These are phyloP conservation scores for Peniophora sp. DNA, from an alignment of 1,284 basidiomycete genomes.

Conservation along the genomic window DNA sequence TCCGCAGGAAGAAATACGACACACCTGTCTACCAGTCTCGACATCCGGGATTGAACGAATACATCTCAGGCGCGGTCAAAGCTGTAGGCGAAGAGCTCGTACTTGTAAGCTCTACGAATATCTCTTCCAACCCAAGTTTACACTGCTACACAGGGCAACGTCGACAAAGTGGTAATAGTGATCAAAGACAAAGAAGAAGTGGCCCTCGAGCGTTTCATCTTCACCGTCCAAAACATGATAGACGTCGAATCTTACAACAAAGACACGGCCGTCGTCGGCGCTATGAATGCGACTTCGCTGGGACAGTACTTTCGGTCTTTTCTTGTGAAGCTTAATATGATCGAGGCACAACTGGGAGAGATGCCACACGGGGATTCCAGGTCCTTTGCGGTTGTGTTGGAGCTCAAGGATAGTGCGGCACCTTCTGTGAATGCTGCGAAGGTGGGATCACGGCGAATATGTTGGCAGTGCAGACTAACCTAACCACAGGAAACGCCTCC, in stretches of 20 bases:
- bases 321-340: slow-evolving; percentile 75
- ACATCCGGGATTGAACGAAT: slow-evolving; percentile 81
- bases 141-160: slow-evolving; percentile 43
- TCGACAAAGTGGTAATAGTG: slow-evolving; percentile 71
- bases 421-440: slow-evolving; percentile 47
- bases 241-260: slow-evolving; percentile 59
- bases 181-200: slow-evolving; percentile 74
- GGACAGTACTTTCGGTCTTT: slow-evolving; percentile 80
- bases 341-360: slow-evolving; percentile 70
- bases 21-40: slow-evolving; percentile 88
- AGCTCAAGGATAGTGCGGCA: slow-evolving; percentile 64
- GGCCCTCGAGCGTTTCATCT: slow-evolving; percentile 75
- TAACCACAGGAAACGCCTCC: slow-evolving; percentile 42
- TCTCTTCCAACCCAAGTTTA: slow-evolving; percentile 4
- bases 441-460: slow-evolving; percentile 20
- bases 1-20: slow-evolving; percentile 81
- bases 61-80: slow-evolving; percentile 76
- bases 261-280: slow-evolving; percentile 60
- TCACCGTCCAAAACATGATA: slow-evolving; percentile 67
- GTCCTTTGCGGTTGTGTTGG: slow-evolving; percentile 79
- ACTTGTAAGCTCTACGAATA: slow-evolving; percentile 34
- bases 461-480: neutral
- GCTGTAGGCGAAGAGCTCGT: slow-evolving; percentile 71
- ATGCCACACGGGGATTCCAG: slow-evolving; percentile 50
- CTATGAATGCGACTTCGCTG: slow-evolving; percentile 56